A percentile compares a stretch with the other conserved stretches of the same genome.
Evolutionary conservation across 257 asterid species (phyloP).

Genomic region (Solanum clarkiae): DNA sequence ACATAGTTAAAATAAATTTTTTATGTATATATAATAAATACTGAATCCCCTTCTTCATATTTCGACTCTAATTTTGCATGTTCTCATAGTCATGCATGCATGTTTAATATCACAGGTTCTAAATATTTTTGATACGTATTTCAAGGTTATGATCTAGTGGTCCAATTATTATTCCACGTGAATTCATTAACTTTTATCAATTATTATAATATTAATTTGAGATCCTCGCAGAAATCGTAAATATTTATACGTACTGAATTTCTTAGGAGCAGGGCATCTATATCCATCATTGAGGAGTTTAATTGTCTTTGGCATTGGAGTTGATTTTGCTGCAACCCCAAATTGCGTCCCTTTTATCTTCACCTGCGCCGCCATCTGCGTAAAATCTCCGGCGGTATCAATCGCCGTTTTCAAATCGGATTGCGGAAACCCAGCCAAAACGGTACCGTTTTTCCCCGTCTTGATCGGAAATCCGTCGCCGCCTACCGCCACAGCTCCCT

Average conservation of each 20-base stretch:
- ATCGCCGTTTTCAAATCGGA: conserved; percentile 78
- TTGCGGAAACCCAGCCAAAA: conserved; percentile 55
- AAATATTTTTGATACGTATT: no score
- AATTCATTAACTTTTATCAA: no score
- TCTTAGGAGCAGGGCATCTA: conserved; percentile 57
- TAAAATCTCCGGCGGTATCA: conserved; percentile 68
- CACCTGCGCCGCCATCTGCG: conserved; percentile 54
- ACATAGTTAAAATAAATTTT: no score
- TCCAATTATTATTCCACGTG: no score
- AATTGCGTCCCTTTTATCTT: conserved; percentile 61
- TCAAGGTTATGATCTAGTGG: no score
- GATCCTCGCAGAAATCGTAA: not conserved
- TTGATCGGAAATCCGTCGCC: conserved; percentile 46
- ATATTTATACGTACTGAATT: conserved; percentile 9
- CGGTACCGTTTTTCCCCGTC: conserved; percentile 68
- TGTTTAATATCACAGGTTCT: no score
- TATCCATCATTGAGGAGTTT: conserved; percentile 63
- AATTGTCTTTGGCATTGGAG: conserved; percentile 71
- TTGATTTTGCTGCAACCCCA: conserved; percentile 31
- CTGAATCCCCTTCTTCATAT: no score
- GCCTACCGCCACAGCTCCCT: conserved; percentile 55
- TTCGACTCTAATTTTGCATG: no score
- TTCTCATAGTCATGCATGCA: no score
- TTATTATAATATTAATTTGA: not conserved
- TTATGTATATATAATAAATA: no score